Conservation (phyloP, 257 asterid species). For the Scutellaria baicalensis region DNA sequence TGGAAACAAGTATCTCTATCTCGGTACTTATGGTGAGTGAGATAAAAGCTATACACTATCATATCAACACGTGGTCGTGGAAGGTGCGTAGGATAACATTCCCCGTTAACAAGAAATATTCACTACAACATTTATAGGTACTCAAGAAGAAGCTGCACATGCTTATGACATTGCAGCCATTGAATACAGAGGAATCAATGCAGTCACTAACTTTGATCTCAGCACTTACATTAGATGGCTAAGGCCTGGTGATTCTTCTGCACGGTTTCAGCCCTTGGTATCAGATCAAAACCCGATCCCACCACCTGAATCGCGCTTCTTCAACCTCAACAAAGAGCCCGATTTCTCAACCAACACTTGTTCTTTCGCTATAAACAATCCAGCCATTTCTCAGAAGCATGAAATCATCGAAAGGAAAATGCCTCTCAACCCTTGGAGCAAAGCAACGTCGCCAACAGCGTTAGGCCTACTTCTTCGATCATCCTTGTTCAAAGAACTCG, state of each 20-base stretch:
- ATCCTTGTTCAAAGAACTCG: constrained; percentile 58
- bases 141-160: constrained; percentile 78
- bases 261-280: too few relatives aligned
- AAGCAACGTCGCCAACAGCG: constrained; percentile 53
- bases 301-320: constrained; percentile 9
- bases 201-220: constrained; percentile 62
- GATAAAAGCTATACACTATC: too few relatives aligned
- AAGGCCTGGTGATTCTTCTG: constrained; percentile 19
- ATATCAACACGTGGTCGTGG: too few relatives aligned
- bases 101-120: too few relatives aligned
- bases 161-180: constrained; percentile 76
- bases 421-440: constrained; percentile 44
- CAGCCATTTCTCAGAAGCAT: constrained; percentile 34
- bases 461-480: constrained; percentile 61
- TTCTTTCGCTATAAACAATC: constrained; percentile 20
- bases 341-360: constrained; percentile 19
- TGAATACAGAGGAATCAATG: constrained; percentile 65
- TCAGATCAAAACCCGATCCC: constrained; percentile 9
- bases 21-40: constrained; percentile 58
- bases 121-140: too few relatives aligned
- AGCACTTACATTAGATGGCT: constrained; percentile 59
- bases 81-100: too few relatives aligned
- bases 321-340: constrained; percentile 17
- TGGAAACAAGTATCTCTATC: constrained; percentile 67
- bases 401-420: constrained; percentile 56